phyloP scores from a whole-genome alignment of 2,329 filamentous ascomycete species.

The Trichoderma asperellum region DNA sequence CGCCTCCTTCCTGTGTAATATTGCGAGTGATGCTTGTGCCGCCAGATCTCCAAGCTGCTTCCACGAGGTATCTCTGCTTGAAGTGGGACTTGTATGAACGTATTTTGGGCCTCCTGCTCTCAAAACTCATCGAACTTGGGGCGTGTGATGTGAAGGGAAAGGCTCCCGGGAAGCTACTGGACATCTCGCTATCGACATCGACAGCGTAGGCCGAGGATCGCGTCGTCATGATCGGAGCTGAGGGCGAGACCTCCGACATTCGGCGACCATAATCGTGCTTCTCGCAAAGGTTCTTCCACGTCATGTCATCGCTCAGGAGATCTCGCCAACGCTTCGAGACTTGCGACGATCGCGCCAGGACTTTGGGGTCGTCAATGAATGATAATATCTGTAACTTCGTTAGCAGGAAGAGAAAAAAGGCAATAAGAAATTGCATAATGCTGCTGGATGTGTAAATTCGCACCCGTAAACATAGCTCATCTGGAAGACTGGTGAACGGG shows the following conservation, averaged over 20 bases:
- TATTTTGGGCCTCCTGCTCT: constrained; percentile 64
- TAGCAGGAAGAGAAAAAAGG: not conserved
- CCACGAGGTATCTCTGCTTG: constrained; percentile 95
- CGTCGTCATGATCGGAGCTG: constrained; percentile 38
- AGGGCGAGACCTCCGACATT: constrained; percentile 55
- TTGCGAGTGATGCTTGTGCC: constrained; percentile 82
- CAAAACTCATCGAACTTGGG: constrained; percentile 57
- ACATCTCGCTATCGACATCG: constrained; percentile 42
- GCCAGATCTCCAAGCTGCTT: constrained; percentile 93
- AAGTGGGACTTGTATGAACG: constrained; percentile 95
- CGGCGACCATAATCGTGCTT: constrained; percentile 84
- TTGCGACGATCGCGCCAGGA: constrained; percentile 88
- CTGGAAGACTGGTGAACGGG: constrained; percentile 87
- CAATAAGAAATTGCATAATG: not conserved
- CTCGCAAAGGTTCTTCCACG: constrained; percentile 96
- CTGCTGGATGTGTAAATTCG: constrained; percentile 39
- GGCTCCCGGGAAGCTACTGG: constrained; percentile 51
- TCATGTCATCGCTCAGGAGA: constrained; percentile 92
- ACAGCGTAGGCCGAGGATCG: constrained; percentile 40
- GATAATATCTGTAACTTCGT: constrained; percentile 72
- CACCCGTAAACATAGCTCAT: constrained; percentile 89
- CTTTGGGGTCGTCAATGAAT: constrained; percentile 96
- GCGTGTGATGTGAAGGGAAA: constrained; percentile 44
- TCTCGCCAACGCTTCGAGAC: constrained; percentile 96
- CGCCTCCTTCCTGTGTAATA: constrained; percentile 94